Base-by-base conservation (phyloP, 352 stramenopile species). In the Phytophthora pluvialis region DNA sequence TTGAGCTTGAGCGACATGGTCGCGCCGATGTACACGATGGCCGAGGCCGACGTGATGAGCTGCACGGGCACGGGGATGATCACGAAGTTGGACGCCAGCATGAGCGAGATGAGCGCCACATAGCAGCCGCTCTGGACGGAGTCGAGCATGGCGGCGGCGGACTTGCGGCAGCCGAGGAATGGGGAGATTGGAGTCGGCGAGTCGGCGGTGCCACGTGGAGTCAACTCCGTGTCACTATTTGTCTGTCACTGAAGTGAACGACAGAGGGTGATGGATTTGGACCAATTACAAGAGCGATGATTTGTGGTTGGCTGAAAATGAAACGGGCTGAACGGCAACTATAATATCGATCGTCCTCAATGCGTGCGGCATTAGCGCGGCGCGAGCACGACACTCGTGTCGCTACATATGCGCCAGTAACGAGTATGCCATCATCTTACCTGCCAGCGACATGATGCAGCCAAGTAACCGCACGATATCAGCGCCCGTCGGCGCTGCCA, bases 1-100 rank as follows among this genome's bases (percentile, higher is more conserved):
- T 95, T 92, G 46, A 95, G 80, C 72, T 89, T 89, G 28, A 97
- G 72, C 52, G 87, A 95, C 15, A 94, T 62, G 63, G 83, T 94
- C 52, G 86, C 78, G 64, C 89, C 89, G 66, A 97, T 95, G 78
- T 94, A 97, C 38, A 97, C 86, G 72, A 97, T 97, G 38, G 80
- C 11, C 8, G 87, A 90, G 33, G 89, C 85, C 28, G 86, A 93
- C 54, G 79, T 80, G 65, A 97, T 95, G 57, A 97, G 75, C 68
- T 95, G 86, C 49, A 95, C 67, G 10, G 86, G 82, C 53, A 97
- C 80, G 29, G 89, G 89, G 33, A 97, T 88, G 51, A 95, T 72
- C 55, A 95, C 78, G 53, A 91, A 93, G 75, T 95, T 92, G 57
- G 83, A 94, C 48, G 73, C 75, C n/a, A 88, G 39, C 77, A 90